Percentiles rank a stretch among this genome's conserved stretches.
Evolutionary conservation across 192 early-diverging fungal genomes (phyloP).

Genomic region (Coemansia asiatica): DNA sequence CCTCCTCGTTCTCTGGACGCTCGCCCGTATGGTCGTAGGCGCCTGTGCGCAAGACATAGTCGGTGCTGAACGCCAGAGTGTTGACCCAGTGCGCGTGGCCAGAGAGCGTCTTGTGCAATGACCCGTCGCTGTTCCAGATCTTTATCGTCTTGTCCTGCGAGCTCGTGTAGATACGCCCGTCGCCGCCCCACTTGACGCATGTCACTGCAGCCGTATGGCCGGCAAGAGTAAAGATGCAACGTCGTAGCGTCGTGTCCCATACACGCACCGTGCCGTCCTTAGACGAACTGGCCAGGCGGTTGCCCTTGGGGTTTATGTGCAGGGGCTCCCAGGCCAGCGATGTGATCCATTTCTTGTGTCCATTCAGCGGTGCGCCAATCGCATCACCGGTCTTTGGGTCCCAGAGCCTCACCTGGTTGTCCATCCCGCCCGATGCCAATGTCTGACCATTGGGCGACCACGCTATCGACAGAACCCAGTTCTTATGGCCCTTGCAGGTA

Average conservation of each 20-base stretch:
- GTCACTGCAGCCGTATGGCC: conserved; percentile 93
- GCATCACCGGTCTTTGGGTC: conserved; percentile 82
- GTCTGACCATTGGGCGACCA: conserved; percentile 89
- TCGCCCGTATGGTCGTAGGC: conserved; percentile 83
- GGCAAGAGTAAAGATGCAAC: conserved; percentile 72
- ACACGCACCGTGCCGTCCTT: conserved; percentile 91
- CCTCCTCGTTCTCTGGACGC: conserved; percentile 59
- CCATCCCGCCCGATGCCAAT: conserved; percentile 93
- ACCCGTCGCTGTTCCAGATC: conserved; percentile 88
- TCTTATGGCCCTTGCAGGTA: conserved; percentile 81
- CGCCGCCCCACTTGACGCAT: conserved; percentile 95
- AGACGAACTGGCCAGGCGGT: conserved; percentile 85
- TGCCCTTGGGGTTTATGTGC: conserved; percentile 76
- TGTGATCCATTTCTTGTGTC: conserved; percentile 89
- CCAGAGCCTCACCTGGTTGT: conserved; percentile 88
- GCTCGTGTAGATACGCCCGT: conserved; percentile 88
- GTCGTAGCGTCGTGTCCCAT: conserved; percentile 84
- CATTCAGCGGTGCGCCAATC: conserved; percentile 73
- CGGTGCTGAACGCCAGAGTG: conserved; percentile 86
- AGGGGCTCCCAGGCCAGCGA: conserved; percentile 91
- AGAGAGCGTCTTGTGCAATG: conserved; percentile 75
- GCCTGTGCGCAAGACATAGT: conserved; percentile 87
- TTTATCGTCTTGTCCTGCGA: conserved; percentile 95
- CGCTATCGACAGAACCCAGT: conserved; percentile 90
- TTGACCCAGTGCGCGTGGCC: conserved; percentile 99